phyloP scores from a whole-genome alignment of 495 filamentous ascomycete species.

The Chaetomium cochliodes region DNA sequence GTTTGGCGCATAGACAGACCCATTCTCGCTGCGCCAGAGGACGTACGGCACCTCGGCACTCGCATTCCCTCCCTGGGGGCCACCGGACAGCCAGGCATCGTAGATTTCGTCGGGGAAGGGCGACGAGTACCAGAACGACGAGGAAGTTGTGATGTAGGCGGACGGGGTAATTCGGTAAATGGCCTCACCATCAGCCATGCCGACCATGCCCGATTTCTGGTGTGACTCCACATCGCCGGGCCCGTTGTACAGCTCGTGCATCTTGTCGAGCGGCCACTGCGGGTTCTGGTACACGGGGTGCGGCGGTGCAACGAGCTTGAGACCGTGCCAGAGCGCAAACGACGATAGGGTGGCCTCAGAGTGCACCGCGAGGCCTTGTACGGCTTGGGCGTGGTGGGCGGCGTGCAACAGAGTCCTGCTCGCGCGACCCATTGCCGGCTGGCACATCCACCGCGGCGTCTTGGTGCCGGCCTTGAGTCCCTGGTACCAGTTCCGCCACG shows the following conservation, averaged over 20 bases:
- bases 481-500: constrained; percentile 7
- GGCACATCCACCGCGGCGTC: constrained; percentile 15
- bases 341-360: constrained; percentile 8
- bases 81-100: constrained; percentile 7
- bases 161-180: neutral
- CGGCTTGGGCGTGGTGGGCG: constrained; percentile 10
- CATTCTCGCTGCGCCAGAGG: constrained; percentile 7
- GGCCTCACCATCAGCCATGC: constrained; percentile 3
- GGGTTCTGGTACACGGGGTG: constrained; percentile 9
- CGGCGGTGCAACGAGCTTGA: constrained; percentile 13
- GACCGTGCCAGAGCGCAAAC: constrained; percentile 15
- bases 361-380: constrained; percentile 1
- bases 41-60: constrained; percentile 7
- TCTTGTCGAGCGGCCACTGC: constrained; percentile 11
- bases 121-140: constrained; percentile 12
- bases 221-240: neutral
- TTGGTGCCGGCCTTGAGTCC: constrained; percentile 1
- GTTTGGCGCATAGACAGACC: constrained; percentile 9
- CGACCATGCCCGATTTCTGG: neutral
- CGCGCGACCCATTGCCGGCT: constrained; percentile 14
- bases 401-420: constrained; percentile 3
- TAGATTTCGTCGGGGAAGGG: constrained; percentile 10
- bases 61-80: neutral
- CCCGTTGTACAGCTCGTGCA: constrained; percentile 12
- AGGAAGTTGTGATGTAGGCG: constrained; percentile 3